Evolutionary conservation across 2,329 filamentous ascomycete species (phyloP), one percentile per base, ranked within the genome.

Genomic region (Cordyceps fumosorosea): DNA sequence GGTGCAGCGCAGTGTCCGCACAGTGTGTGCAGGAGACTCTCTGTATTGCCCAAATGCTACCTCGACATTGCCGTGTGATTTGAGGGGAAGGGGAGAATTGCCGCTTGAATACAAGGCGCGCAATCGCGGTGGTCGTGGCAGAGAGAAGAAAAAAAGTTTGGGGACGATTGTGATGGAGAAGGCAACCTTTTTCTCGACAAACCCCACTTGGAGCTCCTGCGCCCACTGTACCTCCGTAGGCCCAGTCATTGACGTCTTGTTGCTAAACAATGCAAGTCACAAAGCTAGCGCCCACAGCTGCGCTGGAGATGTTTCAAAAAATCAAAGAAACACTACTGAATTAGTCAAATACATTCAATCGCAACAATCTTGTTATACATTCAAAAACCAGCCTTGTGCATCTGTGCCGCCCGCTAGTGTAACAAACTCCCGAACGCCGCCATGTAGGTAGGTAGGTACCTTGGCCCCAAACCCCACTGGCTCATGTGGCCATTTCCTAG

Each of bases 121-220:
- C 51, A 56, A 55, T 48, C 22, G 51, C 52, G 29, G 42, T 26
- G 48, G 51, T 55, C 22, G 22, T 55, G 44, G 26, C 24, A 32
- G 8, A 53, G 51, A 22, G 47, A 44, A 44, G 47, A 57, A 62
- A 57, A 62, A 62, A 62, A 54, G 60, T 57, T 58, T 57, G 60
- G 55, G 54, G 60, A 62, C 55, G 60, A 62, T 57, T 10, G 22
- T 22, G 45, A 57, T 57, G 60, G 60, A 61, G 59, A 26, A 56
- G 48, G 48, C 53, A 18, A 42, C 55, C 34, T 29, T 59, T 62
- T 62, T 58, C 47, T 57, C 47, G 54, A 34, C 24, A 32, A 45
- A 62, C 60, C 60, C 60, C 60, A 62, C 60, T 53, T 56, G 51
- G 51, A 55, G 59, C 59, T 61, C 5, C 22, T 14, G 34, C 34